A percentile compares a stretch with the other conserved stretches of the same genome.
Evolutionary conservation across 2,329 filamentous ascomycete species (phyloP).

Genomic region (Cladobotryum protrusum): DNA sequence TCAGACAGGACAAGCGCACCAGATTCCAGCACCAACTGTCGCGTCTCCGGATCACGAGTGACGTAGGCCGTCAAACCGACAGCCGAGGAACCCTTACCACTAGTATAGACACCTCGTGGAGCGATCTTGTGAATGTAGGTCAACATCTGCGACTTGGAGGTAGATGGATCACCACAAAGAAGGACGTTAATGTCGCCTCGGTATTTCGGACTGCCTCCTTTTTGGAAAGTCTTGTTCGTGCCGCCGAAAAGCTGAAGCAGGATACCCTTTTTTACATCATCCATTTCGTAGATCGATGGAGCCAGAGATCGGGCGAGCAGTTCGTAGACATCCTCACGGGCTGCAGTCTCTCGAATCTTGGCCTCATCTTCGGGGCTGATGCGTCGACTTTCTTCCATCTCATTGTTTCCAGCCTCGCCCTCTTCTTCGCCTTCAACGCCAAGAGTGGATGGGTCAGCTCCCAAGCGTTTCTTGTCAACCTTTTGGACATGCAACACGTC

Average conservation of each 20-base stretch:
- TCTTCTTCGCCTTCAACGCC: constrained; percentile 71
- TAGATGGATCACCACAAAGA: constrained; percentile 94
- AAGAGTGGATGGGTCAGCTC: constrained; percentile 82
- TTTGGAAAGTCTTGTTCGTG: constrained; percentile 96
- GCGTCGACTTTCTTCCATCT: constrained; percentile 76
- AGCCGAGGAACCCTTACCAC: constrained; percentile 73
- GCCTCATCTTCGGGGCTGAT: constrained; percentile 81
- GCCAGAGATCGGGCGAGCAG: constrained; percentile 84
- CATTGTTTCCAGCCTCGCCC: constrained; percentile 58
- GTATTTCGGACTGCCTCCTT: constrained; percentile 91
- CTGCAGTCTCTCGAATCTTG: constrained; percentile 76
- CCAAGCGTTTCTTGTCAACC: constrained; percentile 89
- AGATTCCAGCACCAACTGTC: constrained; percentile 74
- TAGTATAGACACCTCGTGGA: constrained; percentile 77
- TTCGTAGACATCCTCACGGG: constrained; percentile 84
- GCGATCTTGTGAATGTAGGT: constrained; percentile 97
- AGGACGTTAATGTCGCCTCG: constrained; percentile 96
- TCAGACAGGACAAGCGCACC: constrained; percentile 74
- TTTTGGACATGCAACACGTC: constrained; percentile 96
- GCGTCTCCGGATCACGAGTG: constrained; percentile 72
- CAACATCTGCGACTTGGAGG: constrained; percentile 89
- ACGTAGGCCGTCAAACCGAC: constrained; percentile 78
- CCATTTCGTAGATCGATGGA: constrained; percentile 94
- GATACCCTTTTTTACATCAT: constrained; percentile 98
- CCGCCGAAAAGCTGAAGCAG: constrained; percentile 93